Evolutionary conservation across 805 yeast species (phyloP).

Genomic region (Pichia pseudocactophila): DNA sequence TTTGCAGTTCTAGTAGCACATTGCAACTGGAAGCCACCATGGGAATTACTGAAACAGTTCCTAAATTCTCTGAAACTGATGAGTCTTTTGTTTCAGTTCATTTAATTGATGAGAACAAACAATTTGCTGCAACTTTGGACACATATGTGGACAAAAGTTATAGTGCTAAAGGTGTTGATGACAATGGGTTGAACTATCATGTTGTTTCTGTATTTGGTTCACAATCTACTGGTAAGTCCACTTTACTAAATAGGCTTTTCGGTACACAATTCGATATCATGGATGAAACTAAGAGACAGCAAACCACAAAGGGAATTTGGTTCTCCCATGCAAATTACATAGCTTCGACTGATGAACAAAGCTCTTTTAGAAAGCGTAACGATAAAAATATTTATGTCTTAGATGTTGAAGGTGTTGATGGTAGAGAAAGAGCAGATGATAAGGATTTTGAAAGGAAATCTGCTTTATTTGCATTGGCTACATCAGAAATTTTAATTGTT

Average conservation of each 20-base stretch:
- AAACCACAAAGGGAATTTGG: conserved; percentile 86
- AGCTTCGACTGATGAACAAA: conserved; percentile 15
- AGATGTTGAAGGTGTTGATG: conserved; percentile 99
- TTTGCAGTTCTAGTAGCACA: too few relatives aligned
- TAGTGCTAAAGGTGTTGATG: conserved; percentile 16
- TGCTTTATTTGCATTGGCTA: conserved; percentile 87
- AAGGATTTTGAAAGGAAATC: conserved; percentile 97
- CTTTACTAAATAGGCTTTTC: conserved; percentile 77
- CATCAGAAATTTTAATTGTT: conserved; percentile 82
- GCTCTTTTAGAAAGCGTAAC: conserved; percentile 11
- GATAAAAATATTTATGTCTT: conserved; percentile 53
- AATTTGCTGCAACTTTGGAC: conserved; percentile 34
- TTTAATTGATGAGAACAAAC: conserved; percentile 52
- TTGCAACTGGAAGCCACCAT: too few relatives aligned
- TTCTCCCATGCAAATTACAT: conserved; percentile 47
- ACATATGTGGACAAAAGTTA: conserved; percentile 25
- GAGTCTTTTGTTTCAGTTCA: conserved; percentile 33
- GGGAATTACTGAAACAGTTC: too few relatives aligned
- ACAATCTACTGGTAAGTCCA: conserved; percentile 94
- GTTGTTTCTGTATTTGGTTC: conserved; percentile 95
- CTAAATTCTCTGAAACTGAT: too few relatives aligned
- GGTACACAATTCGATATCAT: conserved; percentile 86
- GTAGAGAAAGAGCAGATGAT: conserved; percentile 95
- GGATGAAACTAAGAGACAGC: conserved; percentile 81
- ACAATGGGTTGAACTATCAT: conserved; percentile 68